phyloP scores from a whole-genome alignment of 495 filamentous ascomycete species.

The Penicillium soppii region DNA sequence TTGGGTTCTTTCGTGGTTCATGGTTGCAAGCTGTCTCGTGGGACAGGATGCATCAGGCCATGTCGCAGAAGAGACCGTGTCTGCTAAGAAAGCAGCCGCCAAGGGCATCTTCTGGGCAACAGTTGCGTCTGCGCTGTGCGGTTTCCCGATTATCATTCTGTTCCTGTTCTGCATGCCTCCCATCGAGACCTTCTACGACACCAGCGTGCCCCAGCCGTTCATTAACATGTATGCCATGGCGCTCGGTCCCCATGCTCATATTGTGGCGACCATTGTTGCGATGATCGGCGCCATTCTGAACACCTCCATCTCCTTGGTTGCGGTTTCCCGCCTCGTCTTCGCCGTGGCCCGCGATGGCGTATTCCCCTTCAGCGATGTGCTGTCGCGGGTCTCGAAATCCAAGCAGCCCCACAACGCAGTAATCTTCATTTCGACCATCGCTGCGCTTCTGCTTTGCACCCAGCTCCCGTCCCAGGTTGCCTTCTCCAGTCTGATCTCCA shows the following conservation, averaged over 20 bases:
- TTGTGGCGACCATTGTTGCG: conserved; percentile 36
- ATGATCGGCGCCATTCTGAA: conserved; percentile 36
- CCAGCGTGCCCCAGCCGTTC: conserved; percentile 37
- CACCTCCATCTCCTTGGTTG: conserved; percentile 38
- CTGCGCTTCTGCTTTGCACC: conserved; percentile 35
- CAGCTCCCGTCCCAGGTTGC: conserved; percentile 37
- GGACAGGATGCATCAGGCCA: conserved; percentile 38
- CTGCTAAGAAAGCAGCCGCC: conserved; percentile 37
- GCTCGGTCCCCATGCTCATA: conserved; percentile 33
- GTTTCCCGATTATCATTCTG: conserved; percentile 36
- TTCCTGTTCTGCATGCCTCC: conserved; percentile 39
- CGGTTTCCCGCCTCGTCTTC: conserved; percentile 39
- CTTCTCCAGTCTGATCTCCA: conserved; percentile 33
- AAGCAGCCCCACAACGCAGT: conserved; percentile 40
- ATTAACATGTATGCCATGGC: conserved; percentile 37
- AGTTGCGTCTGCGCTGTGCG: conserved; percentile 33
- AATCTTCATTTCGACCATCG: conserved; percentile 31
- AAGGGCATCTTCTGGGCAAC: conserved; percentile 39
- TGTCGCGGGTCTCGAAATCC: conserved; percentile 33
- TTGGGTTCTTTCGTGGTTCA: conserved; percentile 37
- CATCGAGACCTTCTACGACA: conserved; percentile 31
- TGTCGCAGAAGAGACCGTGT: conserved; percentile 36
- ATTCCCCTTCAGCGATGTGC: conserved; percentile 32
- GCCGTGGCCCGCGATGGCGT: conserved; percentile 38
- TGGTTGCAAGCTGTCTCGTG: conserved; percentile 32